Evolutionary conservation across 1,284 basidiomycete genomes (phyloP).

Genomic region (Trichosporon asahii): DNA sequence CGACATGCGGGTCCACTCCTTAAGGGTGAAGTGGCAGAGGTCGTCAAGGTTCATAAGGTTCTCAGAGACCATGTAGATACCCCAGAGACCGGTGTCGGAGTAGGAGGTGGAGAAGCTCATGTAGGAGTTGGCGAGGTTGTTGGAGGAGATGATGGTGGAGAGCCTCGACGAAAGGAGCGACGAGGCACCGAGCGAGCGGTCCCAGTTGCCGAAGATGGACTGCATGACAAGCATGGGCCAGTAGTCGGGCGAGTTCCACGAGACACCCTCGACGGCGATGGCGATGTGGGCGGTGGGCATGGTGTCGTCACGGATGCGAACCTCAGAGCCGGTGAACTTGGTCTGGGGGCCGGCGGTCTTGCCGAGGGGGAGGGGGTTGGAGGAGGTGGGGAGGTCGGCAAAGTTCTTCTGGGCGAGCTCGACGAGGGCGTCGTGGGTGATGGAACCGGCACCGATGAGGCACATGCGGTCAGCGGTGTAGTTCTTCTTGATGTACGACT

Average conservation of each 20-base stretch:
- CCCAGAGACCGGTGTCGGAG: constrained; percentile 99
- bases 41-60: constrained; percentile 91
- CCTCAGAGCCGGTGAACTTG: constrained; percentile 89
- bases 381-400: constrained; percentile 77
- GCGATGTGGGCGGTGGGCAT: constrained; percentile 87
- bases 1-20: constrained; percentile 96
- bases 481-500: constrained; percentile 92
- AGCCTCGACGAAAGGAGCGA: constrained; percentile 86
- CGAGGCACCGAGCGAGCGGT: constrained; percentile 88
- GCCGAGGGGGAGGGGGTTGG: constrained; percentile 85
- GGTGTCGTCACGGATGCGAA: constrained; percentile 91
- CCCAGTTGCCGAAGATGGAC: constrained; percentile 99
- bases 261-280: constrained; percentile 95
- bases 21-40: constrained; percentile 86
- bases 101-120: constrained; percentile 99
- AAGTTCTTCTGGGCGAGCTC: constrained; percentile 95
- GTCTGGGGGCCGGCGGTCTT: constrained; percentile 68
- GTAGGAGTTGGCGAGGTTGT: constrained; percentile 98
- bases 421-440: constrained; percentile 88
- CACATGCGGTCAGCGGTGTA: constrained; percentile 99
- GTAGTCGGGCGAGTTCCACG: constrained; percentile 98
- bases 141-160: constrained; percentile 82
- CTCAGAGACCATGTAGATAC: constrained; percentile 94
- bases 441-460: constrained; percentile 92
- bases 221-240: constrained; percentile 99